Conservation (phyloP, 2,329 filamentous ascomycete species). For the Colletotrichum lentis region DNA sequence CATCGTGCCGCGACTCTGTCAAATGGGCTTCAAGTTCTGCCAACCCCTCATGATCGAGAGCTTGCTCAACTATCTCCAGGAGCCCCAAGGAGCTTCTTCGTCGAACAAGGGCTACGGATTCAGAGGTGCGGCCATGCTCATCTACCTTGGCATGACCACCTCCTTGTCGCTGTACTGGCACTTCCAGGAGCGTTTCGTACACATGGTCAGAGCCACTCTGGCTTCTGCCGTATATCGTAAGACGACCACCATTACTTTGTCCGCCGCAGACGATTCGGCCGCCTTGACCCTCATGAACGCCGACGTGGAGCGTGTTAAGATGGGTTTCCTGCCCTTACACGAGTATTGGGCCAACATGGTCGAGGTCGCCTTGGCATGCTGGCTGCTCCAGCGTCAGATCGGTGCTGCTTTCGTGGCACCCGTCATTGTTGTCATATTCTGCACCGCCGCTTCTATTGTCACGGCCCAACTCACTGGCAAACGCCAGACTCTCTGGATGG, state of each 20-base stretch:
- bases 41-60: slow-evolving; percentile 52
- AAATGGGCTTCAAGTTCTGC: slow-evolving; percentile 48
- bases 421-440: slow-evolving; percentile 14
- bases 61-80: slow-evolving; percentile 44
- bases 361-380: slow-evolving; percentile 56
- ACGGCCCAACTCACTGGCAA: slow-evolving; percentile 17
- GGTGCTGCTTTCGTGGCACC: slow-evolving; percentile 28
- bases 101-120: slow-evolving; percentile 51
- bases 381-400: slow-evolving; percentile 53
- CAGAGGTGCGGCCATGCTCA: slow-evolving; percentile 51
- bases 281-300: slow-evolving; percentile 58
- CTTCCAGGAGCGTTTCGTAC: slow-evolving; percentile 46
- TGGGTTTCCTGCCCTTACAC: slow-evolving; percentile 49
- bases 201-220: slow-evolving; percentile 48
- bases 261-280: slow-evolving; percentile 49
- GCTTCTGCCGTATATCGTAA: slow-evolving; percentile 48
- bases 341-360: slow-evolving; percentile 53
- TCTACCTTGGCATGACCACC: slow-evolving; percentile 53
- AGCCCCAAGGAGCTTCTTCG: slow-evolving; percentile 33
- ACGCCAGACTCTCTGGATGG: slow-evolving; percentile 42
- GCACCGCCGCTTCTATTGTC: neutral
- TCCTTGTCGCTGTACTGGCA: slow-evolving; percentile 53
- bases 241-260: slow-evolving; percentile 45
- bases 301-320: slow-evolving; percentile 54
- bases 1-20: slow-evolving; percentile 45